Evolutionary conservation across 441 rosid genomes (phyloP), one percentile per base, ranked within the genome.

Genomic region (Gossypium davidsonii): DNA sequence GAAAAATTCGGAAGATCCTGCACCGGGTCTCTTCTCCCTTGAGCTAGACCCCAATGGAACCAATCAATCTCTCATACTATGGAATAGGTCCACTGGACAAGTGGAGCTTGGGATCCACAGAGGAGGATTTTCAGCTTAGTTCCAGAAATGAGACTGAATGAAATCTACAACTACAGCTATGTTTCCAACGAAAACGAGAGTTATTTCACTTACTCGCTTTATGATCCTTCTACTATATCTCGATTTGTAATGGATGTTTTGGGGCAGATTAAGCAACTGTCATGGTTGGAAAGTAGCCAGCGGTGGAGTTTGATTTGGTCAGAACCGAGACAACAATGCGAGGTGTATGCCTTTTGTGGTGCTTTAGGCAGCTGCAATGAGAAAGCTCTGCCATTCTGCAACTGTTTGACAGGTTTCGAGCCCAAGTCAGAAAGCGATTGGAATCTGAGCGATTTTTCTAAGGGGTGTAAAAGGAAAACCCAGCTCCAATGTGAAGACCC

Each of bases 21-120:
- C 91, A 26, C 85, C 85, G 2, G 98, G 97, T 72, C 85, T 82
- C n/a, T 93, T 85, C 78, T 87, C 96, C 44, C 86, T 91, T 2
- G 82, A 85, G 82, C 82, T 88, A 2, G 80, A 85, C 18, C 91
- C 89, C 1, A 76, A 78, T 39, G 87, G 82, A 37, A 78, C 84
- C 58, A 85, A 83, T 59, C 74, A 70, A 68, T 91, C 88, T 75
- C 25, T 18, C 63, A 78, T 84, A 60, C 26, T 15, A 3, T 85
- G 93, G 96, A 93, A 93, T 23, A 2, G 20, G 42, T 53, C 94
- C 0, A 74, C 69, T 93, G 98, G 97, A 67, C 67, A 0, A 90
- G 97, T 78, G 97, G 98, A 57, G 0, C 67, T 3, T 93, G 98
- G 97, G 74, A 88, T 71, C 44, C 67, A 4, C 76, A 48, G 44